Evolutionary conservation across 176 grass and related monocot genomes (phyloP), one percentile per base, ranked within the genome.

Genomic region (Thalia dealbata): DNA sequence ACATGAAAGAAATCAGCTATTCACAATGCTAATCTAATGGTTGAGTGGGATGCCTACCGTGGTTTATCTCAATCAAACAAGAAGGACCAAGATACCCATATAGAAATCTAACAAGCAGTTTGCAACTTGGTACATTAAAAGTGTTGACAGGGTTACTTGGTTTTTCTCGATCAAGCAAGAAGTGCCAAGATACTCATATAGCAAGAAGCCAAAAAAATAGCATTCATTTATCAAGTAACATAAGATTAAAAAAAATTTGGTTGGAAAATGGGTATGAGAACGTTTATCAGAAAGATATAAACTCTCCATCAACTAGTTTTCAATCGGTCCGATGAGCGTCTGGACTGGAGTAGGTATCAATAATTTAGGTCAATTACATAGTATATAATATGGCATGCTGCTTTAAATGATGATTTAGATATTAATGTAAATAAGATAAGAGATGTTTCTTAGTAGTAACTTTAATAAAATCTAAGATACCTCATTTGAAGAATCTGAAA

Each of bases 401-500:
- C 32, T 38, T 45, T 35, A n/a, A 23, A 11, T 55, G 9, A 14
- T 19, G 19, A 60, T 73, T 50, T 38, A 8, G 3, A 22, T 58
- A 19, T 51, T 7, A 24, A 18, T 67, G 56, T 38, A 75, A 56
- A 52, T 23, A 27, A 77, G 22, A 22, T 24, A 13, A 56, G 18
- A 68, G 21, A 69, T 6, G 44, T n/a, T 45, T 10, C 48, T 46
- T 66, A 70, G 12, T 46, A 2, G 50, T 7, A 44, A 7, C 6
- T 26, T 69, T 55, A 69, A 60, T 28, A 26, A 5, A 61, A 8
- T 69, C 46, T 64, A 89, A 61, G 30, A 80, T 63, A 99, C 95
- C 77, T 74, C 81, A 75, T 99, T 88, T 62, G 90, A 99, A 87
- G 85, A 81, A 89, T 99, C 90, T 66, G 90, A 93, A 76, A 99